These are phyloP conservation scores for Amanita pallidorosea DNA, from an alignment of 768 basidiomycete genomes.

Conservation along the genomic window DNA sequence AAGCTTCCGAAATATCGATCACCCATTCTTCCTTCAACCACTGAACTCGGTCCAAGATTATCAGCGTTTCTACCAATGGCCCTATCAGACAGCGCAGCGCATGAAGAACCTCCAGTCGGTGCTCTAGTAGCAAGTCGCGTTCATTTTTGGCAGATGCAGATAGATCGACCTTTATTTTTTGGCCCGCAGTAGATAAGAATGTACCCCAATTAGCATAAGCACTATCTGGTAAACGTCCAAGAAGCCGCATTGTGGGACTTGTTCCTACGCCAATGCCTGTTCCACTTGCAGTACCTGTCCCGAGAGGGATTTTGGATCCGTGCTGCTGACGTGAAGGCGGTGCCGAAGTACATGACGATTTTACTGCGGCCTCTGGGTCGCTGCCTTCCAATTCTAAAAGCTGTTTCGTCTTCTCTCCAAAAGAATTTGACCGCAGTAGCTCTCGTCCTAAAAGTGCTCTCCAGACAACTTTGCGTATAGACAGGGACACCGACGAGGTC, in stretches of 20 bases:
- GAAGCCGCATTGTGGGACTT: slow-evolving; percentile 28
- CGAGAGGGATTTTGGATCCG: slow-evolving; percentile 1
- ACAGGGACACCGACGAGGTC: slow-evolving; percentile 28
- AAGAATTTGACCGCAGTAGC: slow-evolving; percentile 1
- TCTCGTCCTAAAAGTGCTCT: slow-evolving; percentile 43
- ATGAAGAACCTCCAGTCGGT: slow-evolving; percentile 47
- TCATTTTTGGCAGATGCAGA: not conserved
- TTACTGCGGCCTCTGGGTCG: not conserved
- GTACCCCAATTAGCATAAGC: slow-evolving; percentile 40
- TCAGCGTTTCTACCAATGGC: slow-evolving; percentile 53
- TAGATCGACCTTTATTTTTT: slow-evolving; percentile 16
- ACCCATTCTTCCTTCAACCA: slow-evolving; percentile 42
- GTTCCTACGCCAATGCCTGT: slow-evolving; percentile 22
- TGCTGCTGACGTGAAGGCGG: slow-evolving; percentile 15
- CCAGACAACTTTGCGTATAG: slow-evolving; percentile 62
- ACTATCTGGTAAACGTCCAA: slow-evolving; percentile 41
- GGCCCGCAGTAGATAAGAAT: slow-evolving; percentile 25
- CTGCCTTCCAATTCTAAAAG: not conserved
- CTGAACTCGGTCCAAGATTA: slow-evolving; percentile 48
- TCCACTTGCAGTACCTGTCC: not conserved
- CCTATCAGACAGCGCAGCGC: slow-evolving; percentile 60
- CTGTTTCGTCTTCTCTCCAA: not conserved
- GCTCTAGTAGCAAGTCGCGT: slow-evolving; percentile 17
- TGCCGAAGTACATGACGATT: slow-evolving; percentile 8
- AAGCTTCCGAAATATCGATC: not conserved